A percentile compares a stretch with the other conserved stretches of the same genome.
Evolutionary conservation across 2,329 filamentous ascomycete genomes (phyloP).

Genomic region (Neofusicoccum ribis): DNA sequence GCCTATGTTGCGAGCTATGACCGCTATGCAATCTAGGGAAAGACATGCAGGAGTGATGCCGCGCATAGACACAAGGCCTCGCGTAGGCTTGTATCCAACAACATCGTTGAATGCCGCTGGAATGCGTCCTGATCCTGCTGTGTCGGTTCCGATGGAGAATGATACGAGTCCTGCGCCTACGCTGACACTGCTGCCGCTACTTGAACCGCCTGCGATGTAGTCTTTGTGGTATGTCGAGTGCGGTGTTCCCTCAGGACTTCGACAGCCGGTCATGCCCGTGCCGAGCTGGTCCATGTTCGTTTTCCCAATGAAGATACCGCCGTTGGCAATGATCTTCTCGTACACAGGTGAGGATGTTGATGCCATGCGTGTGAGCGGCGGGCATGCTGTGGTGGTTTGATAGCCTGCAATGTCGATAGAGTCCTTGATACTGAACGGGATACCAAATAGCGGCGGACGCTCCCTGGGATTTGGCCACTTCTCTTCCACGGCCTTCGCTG

Average conservation of each 20-base stretch:
- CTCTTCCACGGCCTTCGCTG: constrained; percentile 43
- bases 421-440: constrained; percentile 61
- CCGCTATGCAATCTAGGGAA: constrained; percentile 59
- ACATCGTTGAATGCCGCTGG: constrained; percentile 35
- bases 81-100: constrained; percentile 27
- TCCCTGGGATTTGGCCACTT: constrained; percentile 42
- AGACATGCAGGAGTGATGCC: constrained; percentile 59
- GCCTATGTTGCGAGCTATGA: constrained; percentile 51
- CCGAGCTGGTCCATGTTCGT: constrained; percentile 64
- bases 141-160: constrained; percentile 60
- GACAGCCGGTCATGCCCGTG: constrained; percentile 60
- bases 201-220: constrained; percentile 59
- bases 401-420: constrained; percentile 55
- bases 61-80: constrained; percentile 56
- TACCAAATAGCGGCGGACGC: constrained; percentile 54
- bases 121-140: constrained; percentile 55
- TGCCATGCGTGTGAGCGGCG: constrained; percentile 51
- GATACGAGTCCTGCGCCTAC: constrained; percentile 56
- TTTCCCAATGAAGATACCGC: constrained; percentile 61
- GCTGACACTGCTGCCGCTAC: constrained; percentile 56
- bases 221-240: constrained; percentile 52
- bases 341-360: constrained; percentile 53
- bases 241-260: constrained; percentile 59
- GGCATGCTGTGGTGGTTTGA: constrained; percentile 55
- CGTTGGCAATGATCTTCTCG: constrained; percentile 50